Percentiles rank a stretch among this genome's conserved stretches.
Evolutionary conservation across 192 early-diverging fungal species (phyloP).

Genomic region (Helicostylum pulchrum): DNA sequence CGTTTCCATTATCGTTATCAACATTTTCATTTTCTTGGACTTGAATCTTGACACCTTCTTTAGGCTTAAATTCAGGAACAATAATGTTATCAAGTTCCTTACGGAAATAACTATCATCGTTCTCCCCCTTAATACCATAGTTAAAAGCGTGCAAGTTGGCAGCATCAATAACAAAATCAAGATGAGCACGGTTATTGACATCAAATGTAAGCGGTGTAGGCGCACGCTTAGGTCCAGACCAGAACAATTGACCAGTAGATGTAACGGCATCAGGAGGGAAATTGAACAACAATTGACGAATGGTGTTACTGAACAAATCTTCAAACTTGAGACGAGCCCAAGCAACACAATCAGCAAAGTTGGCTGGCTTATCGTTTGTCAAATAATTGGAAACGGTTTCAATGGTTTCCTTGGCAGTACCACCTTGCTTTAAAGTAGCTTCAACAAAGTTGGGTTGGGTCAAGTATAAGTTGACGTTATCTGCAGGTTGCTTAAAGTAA

Average conservation of each 20-base stretch:
- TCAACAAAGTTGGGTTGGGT: conserved; percentile 84
- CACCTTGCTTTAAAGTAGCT: conserved; percentile 68
- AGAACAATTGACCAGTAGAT: conserved; percentile 87
- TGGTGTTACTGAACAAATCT: conserved; percentile 88
- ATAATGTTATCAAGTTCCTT: conserved; percentile 52
- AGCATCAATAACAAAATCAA: conserved; percentile 88
- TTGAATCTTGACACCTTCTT: conserved; percentile 93
- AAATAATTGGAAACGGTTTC: conserved; percentile 71
- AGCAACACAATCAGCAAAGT: conserved; percentile 87
- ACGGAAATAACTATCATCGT: conserved; percentile 70
- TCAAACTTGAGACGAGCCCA: conserved; percentile 95
- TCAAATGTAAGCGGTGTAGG: conserved; percentile 84
- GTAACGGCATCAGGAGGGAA: conserved; percentile 94
- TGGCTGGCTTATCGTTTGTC: conserved; percentile 75
- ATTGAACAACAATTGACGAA: conserved; percentile 93
- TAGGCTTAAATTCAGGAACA: conserved; percentile 85
- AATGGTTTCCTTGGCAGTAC: conserved; percentile 75
- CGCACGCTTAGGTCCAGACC: conserved; percentile 95
- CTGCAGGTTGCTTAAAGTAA: conserved; percentile 85
- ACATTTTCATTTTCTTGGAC: conserved; percentile 83
- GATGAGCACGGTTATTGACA: conserved; percentile 63
- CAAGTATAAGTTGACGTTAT: conserved; percentile 94
- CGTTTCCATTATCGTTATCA: conserved; percentile 31
- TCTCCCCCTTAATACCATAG: conserved; percentile 86
- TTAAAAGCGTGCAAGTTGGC: conserved; percentile 96